Base-by-base conservation (phyloP, 441 rosid genomes). In the Mallotus japonicus region DNA sequence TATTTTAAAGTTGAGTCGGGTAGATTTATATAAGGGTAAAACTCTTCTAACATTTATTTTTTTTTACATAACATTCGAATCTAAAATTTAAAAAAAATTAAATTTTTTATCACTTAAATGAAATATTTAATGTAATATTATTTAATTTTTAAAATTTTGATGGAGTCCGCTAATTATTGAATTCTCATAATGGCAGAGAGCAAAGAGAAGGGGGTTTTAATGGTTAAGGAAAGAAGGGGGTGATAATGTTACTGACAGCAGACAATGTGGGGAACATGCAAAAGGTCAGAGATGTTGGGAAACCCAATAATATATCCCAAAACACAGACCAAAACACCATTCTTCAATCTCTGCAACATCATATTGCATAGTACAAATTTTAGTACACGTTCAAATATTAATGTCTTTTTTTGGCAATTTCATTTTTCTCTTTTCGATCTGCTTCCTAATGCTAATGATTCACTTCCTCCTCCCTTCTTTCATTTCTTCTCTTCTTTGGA, bases 241-340 rank as follows among this genome's bases (percentile, higher is more conserved):
- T 69, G 72, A 83, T 83, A 73, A 81, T 85, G 81, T 59, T 49
- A 63, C 82, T 81, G 85, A 71, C 77, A 76, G 67, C 80, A 69
- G 78, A 76, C 82, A 72, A 56, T 77, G 81, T 83, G 81, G 83
- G 88, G 77, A 83, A 83, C 80, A 78, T 75, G 86, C 88, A 75
- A 78, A 42, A 59, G 50, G 54, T 73, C 80, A 76, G 76, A 69
- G 22, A 34, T 80, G 70, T 80, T 82, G 82, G 79, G 73, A 76
- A 76, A 66, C 62, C 62, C n/a, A 70, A 73, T 2, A 28, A 28
- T 28, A 24, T 15, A 34, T 58, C 71, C 67, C 67, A 20, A 24
- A 62, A 60, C 44, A 74, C 47, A 60, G 20, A 72, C 60, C 75
- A 24, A 56, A 55, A 53, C 28, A 59, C 62, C 19, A 19, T 60